Percentiles rank a stretch among this genome's conserved stretches.
Conservation (phyloP, 164 flowering plant species). For the Santalum album region DNA sequence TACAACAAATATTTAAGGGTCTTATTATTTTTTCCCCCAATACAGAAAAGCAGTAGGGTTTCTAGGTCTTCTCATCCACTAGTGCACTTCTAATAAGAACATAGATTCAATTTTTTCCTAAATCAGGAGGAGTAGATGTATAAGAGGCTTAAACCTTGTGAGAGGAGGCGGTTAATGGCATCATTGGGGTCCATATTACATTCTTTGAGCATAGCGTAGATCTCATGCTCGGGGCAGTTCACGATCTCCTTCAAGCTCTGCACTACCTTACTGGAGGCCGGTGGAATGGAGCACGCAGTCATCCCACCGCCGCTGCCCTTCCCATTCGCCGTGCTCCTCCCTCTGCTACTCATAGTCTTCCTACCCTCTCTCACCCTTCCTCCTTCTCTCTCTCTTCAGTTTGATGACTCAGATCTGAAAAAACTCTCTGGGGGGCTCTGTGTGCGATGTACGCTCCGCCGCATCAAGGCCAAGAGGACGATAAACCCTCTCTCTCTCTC, state of each 20-base stretch:
- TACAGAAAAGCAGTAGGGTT: too few relatives aligned
- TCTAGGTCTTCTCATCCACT: too few relatives aligned
- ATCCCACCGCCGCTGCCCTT: constrained; percentile 19
- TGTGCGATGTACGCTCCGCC: too few relatives aligned
- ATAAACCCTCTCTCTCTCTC: not conserved
- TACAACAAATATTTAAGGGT: too few relatives aligned
- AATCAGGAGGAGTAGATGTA: not conserved
- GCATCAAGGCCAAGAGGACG: not conserved
- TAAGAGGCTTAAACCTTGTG: constrained; percentile 66
- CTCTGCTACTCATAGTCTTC: constrained; percentile 28
- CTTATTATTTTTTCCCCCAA: too few relatives aligned
- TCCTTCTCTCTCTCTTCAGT: not conserved
- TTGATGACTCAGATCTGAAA: not conserved
- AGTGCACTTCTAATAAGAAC: too few relatives aligned
- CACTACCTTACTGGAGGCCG: constrained; percentile 64
- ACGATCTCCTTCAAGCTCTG: constrained; percentile 95
- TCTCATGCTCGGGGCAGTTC: constrained; percentile 56
- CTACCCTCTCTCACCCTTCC: not conserved
- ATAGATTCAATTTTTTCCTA: too few relatives aligned
- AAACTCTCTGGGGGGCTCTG: not conserved
- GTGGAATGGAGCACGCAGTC: constrained; percentile 26
- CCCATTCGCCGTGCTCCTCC: constrained; percentile 16
- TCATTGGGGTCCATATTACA: constrained; percentile 98
- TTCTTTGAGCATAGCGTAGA: constrained; percentile 61
- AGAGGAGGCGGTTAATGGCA: constrained; percentile 67